phyloP scores from a whole-genome alignment of 495 filamentous ascomycete genomes.

The Lophium mytilinum region DNA sequence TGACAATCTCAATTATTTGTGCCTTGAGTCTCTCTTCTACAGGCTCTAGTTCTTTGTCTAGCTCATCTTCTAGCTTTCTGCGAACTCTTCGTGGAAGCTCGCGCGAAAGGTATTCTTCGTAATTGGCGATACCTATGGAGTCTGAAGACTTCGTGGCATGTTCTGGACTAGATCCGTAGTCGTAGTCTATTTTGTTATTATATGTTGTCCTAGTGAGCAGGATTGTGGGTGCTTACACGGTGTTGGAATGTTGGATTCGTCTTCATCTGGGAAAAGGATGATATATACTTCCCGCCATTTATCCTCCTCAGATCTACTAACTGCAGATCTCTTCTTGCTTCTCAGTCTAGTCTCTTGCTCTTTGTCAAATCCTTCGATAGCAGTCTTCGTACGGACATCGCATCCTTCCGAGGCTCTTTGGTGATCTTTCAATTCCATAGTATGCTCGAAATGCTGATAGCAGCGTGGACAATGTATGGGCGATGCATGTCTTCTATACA shows the following conservation, averaged over 20 bases:
- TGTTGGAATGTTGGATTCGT: not conserved
- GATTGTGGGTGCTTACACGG: not conserved
- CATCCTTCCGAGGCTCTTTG: slow-evolving; percentile 6
- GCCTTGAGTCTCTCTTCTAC: not conserved
- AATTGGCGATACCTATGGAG: not conserved
- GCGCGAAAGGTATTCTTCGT: not conserved
- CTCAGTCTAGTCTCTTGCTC: slow-evolving; percentile 7
- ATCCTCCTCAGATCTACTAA: slow-evolving; percentile 1
- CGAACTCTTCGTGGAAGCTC: not conserved
- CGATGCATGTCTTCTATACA: slow-evolving; percentile 8
- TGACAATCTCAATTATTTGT: not conserved
- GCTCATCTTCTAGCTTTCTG: not conserved
- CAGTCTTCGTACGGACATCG: not conserved
- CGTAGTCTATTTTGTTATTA: not conserved
- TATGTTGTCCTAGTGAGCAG: not conserved
- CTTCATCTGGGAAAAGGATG: slow-evolving; percentile 12
- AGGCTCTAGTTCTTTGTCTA: not conserved
- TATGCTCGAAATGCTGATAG: slow-evolving; percentile 4
- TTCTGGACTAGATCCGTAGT: not conserved
- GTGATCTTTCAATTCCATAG: slow-evolving; percentile 1
- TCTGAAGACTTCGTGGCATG: too few species aligned
- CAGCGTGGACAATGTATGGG: slow-evolving; percentile 10
- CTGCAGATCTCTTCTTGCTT: slow-evolving; percentile 1
- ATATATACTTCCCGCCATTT: slow-evolving; percentile 10
- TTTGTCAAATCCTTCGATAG: slow-evolving; percentile 11